phyloP scores from a whole-genome alignment of 2,329 filamentous ascomycete species.

The Arthrocladium fulminans region DNA sequence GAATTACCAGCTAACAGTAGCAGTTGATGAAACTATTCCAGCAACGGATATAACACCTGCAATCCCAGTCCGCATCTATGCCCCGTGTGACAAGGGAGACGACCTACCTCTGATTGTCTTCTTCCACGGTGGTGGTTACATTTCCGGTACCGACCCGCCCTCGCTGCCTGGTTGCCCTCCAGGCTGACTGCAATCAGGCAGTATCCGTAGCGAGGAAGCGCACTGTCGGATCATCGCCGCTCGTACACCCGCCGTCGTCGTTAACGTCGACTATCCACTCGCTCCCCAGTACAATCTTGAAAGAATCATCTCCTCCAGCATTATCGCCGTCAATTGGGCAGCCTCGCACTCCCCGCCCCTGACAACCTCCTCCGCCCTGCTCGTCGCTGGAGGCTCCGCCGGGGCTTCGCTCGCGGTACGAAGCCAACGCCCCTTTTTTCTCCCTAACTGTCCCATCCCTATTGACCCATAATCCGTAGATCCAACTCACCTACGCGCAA shows the following conservation, averaged over 20 bases:
- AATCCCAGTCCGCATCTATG: background rate
- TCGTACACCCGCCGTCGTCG: background rate
- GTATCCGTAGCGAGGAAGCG: background rate
- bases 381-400: background rate
- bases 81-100: background rate
- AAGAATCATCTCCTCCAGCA: background rate
- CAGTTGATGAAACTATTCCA: background rate
- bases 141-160: background rate
- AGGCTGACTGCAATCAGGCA: background rate
- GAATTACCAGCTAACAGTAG: background rate
- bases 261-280: constrained; percentile 1
- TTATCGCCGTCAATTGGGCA: background rate
- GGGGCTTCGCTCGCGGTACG: background rate
- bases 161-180: background rate
- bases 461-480: background rate
- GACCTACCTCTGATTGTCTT: background rate
- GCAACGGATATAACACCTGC: background rate
- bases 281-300: background rate
- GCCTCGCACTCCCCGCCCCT: background rate
- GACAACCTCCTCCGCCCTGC: background rate
- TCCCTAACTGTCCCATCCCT: background rate
- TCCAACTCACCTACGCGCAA: background rate
- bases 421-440: background rate
- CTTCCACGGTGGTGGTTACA: constrained; percentile 1
- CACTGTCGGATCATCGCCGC: background rate